Evolutionary conservation across 208 protist genomes (phyloP).

Genomic region (Acanthamoeba divionensis): DNA sequence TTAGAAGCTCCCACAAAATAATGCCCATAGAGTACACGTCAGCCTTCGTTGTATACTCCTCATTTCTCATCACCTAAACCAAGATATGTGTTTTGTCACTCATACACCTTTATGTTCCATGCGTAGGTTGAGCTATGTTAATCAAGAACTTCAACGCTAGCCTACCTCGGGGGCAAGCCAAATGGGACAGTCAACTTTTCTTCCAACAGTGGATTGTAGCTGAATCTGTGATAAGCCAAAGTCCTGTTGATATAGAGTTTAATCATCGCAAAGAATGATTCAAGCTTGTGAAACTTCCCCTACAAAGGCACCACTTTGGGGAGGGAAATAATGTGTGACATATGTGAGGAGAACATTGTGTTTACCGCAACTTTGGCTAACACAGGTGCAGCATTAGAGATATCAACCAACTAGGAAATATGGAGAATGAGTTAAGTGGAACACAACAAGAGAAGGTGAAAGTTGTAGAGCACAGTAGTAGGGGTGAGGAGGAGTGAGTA

Average conservation of each 20-base stretch:
- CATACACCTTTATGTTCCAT: too few relatives aligned
- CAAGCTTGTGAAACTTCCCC: too few relatives aligned
- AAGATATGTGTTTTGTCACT: too few relatives aligned
- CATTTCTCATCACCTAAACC: not conserved
- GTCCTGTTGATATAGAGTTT: too few relatives aligned
- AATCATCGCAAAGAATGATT: too few relatives aligned
- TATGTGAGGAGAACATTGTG: not conserved
- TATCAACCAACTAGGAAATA: not conserved
- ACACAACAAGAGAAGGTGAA: not conserved
- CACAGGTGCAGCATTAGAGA: not conserved
- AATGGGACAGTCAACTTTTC: too few relatives aligned
- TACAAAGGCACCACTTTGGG: not conserved
- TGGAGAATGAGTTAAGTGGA: not conserved
- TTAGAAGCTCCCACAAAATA: conserved; percentile 20
- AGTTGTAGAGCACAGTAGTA: not conserved
- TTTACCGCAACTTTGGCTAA: not conserved
- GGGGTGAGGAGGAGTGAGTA: not conserved
- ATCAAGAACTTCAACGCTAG: too few relatives aligned
- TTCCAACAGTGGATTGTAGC: not conserved
- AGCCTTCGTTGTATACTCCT: conserved; percentile 54
- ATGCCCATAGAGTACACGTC: conserved; percentile 51
- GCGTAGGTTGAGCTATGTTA: not conserved
- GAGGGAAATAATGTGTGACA: not conserved
- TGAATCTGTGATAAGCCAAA: not conserved
- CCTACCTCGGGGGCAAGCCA: conserved; percentile 11